Evolutionary conservation across 2,329 filamentous ascomycete species (phyloP).

Genomic region (Sarocladiaceae sp.): DNA sequence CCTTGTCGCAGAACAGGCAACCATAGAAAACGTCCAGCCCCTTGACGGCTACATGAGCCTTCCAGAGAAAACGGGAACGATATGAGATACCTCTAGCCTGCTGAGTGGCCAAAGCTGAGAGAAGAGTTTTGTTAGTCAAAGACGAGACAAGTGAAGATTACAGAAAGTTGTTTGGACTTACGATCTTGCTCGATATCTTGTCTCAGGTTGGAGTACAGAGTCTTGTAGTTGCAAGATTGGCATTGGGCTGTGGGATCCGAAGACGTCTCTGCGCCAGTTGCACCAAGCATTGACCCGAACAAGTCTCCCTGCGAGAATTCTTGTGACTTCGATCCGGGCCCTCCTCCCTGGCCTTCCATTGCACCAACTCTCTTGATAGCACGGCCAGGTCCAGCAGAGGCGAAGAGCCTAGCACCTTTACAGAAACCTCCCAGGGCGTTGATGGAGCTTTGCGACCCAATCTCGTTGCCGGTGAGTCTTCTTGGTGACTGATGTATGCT

Average conservation of each 20-base stretch:
- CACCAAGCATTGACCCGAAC: constrained; percentile 15
- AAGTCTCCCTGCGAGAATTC: constrained; percentile 12
- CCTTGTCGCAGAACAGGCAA: constrained; percentile 21
- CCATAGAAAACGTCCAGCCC: constrained; percentile 32
- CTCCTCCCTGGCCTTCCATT: constrained; percentile 14
- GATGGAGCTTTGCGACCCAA: constrained; percentile 32
- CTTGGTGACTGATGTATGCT: background rate
- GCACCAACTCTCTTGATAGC: constrained; percentile 28
- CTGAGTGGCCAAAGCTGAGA: constrained; percentile 30
- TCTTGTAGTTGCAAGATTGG: constrained; percentile 21
- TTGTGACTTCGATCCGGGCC: constrained; percentile 5
- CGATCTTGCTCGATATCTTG: constrained; percentile 25
- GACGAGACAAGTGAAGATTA: too few species aligned
- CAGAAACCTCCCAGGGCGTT: constrained; percentile 33
- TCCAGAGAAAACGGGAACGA: constrained; percentile 37
- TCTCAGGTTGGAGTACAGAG: constrained; percentile 24
- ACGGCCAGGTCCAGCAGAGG: constrained; percentile 27
- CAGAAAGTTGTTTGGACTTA: constrained; percentile 14
- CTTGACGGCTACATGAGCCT: constrained; percentile 33
- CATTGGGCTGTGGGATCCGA: constrained; percentile 19
- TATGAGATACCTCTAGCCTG: constrained; percentile 29
- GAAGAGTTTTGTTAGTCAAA: too few species aligned
- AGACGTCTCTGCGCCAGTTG: background rate
- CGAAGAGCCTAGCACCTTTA: constrained; percentile 31
- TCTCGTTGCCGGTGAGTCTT: constrained; percentile 16